These are phyloP conservation scores for Viridothelium virens DNA, from an alignment of 495 filamentous ascomycete genomes.

Conservation along the genomic window DNA sequence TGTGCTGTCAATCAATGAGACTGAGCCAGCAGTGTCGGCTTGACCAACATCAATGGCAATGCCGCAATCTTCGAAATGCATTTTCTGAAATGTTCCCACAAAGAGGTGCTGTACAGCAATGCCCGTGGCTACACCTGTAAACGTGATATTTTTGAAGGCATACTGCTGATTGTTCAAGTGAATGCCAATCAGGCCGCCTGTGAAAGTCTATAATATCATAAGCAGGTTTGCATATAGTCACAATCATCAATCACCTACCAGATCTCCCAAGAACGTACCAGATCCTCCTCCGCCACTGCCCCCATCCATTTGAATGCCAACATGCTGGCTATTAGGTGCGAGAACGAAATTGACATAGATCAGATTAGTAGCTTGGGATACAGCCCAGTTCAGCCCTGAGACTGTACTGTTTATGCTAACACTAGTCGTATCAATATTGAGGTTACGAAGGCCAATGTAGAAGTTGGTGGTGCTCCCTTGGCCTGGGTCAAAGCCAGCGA, in stretches of 20 bases:
- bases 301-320: slow-evolving; percentile 62
- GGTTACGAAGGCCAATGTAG: slow-evolving; percentile 51
- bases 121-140: slow-evolving; percentile 54
- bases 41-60: slow-evolving; percentile 4
- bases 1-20: slow-evolving; percentile 32
- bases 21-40: slow-evolving; percentile 22
- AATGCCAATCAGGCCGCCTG: slow-evolving; percentile 60
- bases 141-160: slow-evolving; percentile 60
- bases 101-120: slow-evolving; percentile 30
- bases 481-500: slow-evolving; percentile 39
- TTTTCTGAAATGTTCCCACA: not conserved
- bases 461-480: slow-evolving; percentile 8
- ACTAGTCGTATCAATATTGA: slow-evolving; percentile 63
- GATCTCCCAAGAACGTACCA: slow-evolving; percentile 58
- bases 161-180: slow-evolving; percentile 66
- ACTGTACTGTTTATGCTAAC: slow-evolving; percentile 48
- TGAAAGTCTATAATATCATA: slow-evolving; percentile 40
- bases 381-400: slow-evolving; percentile 73
- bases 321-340: slow-evolving; percentile 58
- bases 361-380: slow-evolving; percentile 59
- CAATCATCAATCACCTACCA: slow-evolving; percentile 20
- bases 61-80: slow-evolving; percentile 8
- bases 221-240: not conserved
- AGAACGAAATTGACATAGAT: not conserved
- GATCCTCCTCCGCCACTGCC: slow-evolving; percentile 62